Evolutionary conservation across 352 stramenopile genomes (phyloP), one percentile per base, ranked within the genome.

Genomic region (Pythium scleroteichum): DNA sequence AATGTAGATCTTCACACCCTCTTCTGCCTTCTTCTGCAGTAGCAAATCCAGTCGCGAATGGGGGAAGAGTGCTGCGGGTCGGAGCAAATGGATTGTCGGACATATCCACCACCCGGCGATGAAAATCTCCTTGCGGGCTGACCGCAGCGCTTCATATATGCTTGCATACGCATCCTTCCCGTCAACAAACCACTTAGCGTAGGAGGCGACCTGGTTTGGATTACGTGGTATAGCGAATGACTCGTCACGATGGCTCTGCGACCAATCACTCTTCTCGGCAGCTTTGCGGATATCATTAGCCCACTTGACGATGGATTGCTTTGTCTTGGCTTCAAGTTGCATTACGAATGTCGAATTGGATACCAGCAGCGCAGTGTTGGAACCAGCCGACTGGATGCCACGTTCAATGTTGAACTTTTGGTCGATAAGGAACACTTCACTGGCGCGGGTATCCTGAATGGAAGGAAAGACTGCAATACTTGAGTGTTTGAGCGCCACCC

Each of bases 41-140:
- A 82, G 55, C 41, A 77, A 44, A 61, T 95, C 86, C 9, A 95
- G 57, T 45, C 84, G 72, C 22, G 82, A 88, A 7, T 91, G 66
- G 1, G 82, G 81, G 48, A 81, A 80, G 14, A 78, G 40, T 20
- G 75, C 67, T 0, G 80, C 75, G 7, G 83, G 83, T 14, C 90
- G 88, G 17, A 84, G 57, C 32, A 97, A 64, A 59, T 92, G 78
- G n/a, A 95, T 89, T 6, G 74, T 90, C 5, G 88, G 87, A 48
- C 82, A 91, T 19, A 96, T 84, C 85, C 90, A 96, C 90, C 90
- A 97, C 4, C 85, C 90, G 10, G 87, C 85, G 47, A 97, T 95
- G 54, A 95, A 97, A 53, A 97, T 96, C 66, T 96, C 78, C 58
- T 88, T 92, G 44, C 61, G 82, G 4, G 90, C 89, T 1, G 62